phyloP scores from a whole-genome alignment of 2,329 filamentous ascomycete genomes.

The Paracoccidioides lutzii region DNA sequence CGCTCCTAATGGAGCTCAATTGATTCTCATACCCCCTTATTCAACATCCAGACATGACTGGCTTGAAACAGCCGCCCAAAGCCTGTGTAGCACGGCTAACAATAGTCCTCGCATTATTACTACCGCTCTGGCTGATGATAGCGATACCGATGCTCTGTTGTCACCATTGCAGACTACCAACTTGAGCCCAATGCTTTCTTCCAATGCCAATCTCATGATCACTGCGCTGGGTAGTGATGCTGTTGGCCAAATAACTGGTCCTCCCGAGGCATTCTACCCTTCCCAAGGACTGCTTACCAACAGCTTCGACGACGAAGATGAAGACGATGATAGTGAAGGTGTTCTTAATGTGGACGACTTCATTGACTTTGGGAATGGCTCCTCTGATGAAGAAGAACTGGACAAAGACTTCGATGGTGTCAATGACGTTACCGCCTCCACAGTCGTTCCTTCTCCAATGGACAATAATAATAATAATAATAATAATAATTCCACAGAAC shows the following conservation, averaged over 20 bases:
- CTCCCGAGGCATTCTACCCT: conserved; percentile 63
- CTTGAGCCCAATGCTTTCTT: conserved; percentile 47
- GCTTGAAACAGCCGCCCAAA: conserved; percentile 31
- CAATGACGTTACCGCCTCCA: conserved; percentile 31
- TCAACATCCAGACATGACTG: conserved; percentile 35
- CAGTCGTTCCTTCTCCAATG: conserved; percentile 31
- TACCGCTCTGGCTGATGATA: conserved; percentile 31
- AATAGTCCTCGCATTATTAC: conserved; percentile 31
- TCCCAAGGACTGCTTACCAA: conserved; percentile 43
- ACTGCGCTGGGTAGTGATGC: conserved; percentile 49
- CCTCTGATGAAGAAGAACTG: conserved; percentile 47
- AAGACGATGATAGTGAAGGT: conserved; percentile 52
- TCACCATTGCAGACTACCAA: conserved; percentile 24
- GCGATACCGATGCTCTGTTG: conserved; percentile 31
- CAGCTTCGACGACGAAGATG: conserved; percentile 48
- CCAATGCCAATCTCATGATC: conserved; percentile 66
- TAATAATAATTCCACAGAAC: conserved; percentile 1
- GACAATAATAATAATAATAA: conserved; percentile 1
- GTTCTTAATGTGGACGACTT: conserved; percentile 58
- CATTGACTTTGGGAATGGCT: conserved; percentile 51
- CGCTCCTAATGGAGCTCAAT: conserved; percentile 35
- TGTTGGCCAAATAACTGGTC: conserved; percentile 53
- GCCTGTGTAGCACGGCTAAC: conserved; percentile 29
- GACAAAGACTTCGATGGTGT: conserved; percentile 38
- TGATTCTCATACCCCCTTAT: conserved; percentile 37